phyloP scores from a whole-genome alignment of 225 moss, liverwort and hornwort species.

The Straminergon stramineum region DNA sequence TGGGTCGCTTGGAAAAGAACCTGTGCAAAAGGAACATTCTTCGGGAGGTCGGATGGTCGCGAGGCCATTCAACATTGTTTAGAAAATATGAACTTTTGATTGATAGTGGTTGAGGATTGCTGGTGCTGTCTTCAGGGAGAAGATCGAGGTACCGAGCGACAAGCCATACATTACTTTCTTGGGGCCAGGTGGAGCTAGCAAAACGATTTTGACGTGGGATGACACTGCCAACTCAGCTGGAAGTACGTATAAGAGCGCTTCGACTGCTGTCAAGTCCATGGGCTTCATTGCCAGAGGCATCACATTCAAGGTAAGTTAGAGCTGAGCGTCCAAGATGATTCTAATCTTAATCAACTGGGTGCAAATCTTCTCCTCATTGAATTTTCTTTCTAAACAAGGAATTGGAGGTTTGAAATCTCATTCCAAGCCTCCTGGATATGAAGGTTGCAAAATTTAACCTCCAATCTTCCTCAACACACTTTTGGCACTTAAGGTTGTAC shows the following conservation, averaged over 20 bases:
- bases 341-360: neutral
- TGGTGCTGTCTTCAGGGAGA: slow-evolving; percentile 15
- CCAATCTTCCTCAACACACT: neutral
- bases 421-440: neutral
- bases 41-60: neutral
- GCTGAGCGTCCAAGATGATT: no score
- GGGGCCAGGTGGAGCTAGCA: slow-evolving; percentile 1
- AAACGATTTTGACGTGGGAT: slow-evolving; percentile 1
- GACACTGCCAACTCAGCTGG: slow-evolving; percentile 17
- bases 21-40: neutral
- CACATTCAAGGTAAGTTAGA: neutral
- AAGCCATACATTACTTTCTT: slow-evolving; percentile 26
- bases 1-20: neutral
- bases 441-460: neutral
- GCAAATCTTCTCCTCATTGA: neutral
- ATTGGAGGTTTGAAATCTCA: neutral
- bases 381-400: neutral
- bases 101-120: neutral
- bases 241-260: slow-evolving; percentile 16
- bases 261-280: slow-evolving; percentile 9
- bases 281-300: slow-evolving; percentile 34
- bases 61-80: neutral
- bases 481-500: neutral
- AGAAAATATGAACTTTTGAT: neutral
- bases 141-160: slow-evolving; percentile 5